Evolutionary conservation across 2,329 filamentous ascomycete genomes (phyloP), one percentile per base, ranked within the genome.

Genomic region (Cryphonectria radicalis): DNA sequence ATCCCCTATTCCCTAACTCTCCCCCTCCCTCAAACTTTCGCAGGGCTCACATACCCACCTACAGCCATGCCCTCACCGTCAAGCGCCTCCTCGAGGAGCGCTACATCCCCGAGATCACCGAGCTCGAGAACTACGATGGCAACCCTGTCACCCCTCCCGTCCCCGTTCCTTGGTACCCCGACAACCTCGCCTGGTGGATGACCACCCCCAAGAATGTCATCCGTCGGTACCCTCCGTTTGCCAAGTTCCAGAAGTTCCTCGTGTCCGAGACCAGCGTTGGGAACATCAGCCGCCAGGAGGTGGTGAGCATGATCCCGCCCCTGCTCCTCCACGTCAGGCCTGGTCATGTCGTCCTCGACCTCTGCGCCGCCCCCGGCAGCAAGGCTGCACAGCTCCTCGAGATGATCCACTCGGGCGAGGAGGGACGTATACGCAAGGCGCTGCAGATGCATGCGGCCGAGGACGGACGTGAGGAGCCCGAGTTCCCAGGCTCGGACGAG

Each of bases 231-330:
- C 90, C 93, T 50, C 96, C 96, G 3, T 99, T 99, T 80, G 91
- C 94, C 66, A 92, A 93, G 40, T 98, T 99, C 83, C 96, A 99
- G 81, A 97, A 97, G 80, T 99, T 98, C 85, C 88, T 99, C 66
- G 96, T 99, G 66, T 97, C 95, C 67, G 96, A 99, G 86, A 98
- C 96, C 4, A 94, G 93, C 70, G 94, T 98, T 32, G 96, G 96
- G 77, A 99, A 98, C 81, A 98, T 99, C 78, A 97, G 93, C 82
- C 90, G 96, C 77, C 96, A 99, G 82, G 96, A 99, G 84, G 92
- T 97, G 62, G 96, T 99, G 78, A 97, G 94, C 84, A 99, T 99
- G 96, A 98, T 99, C 74, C 96, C 96, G 37, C 96, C 96, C 37
- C 88, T 98, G 76, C 86, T 98, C 77, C 92, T 99, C 86, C 95